Percentiles rank a stretch among this genome's conserved stretches.
Evolutionary conservation across 306 rosid genomes (phyloP).

Genomic region (Dryas drummondii): DNA sequence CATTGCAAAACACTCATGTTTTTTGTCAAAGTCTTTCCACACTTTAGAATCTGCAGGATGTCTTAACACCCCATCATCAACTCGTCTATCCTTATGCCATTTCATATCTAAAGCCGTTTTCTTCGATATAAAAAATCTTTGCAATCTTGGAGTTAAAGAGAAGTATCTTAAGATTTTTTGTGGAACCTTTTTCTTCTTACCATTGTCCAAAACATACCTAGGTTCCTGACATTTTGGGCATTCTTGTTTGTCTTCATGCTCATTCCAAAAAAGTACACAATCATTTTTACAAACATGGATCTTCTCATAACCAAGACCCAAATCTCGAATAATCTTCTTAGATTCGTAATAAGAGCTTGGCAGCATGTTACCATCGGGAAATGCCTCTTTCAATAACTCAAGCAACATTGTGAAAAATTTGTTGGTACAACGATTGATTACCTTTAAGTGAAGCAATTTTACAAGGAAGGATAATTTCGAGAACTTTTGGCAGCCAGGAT

Average conservation of each 20-base stretch:
- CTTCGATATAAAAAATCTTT: not conserved
- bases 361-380: not conserved
- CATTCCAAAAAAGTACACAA: not conserved
- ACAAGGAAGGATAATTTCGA: not conserved
- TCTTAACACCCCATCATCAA: not conserved
- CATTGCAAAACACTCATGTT: not conserved
- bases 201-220: not conserved
- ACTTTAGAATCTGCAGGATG: not conserved
- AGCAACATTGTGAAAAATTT: not conserved
- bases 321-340: not conserved
- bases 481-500: not conserved
- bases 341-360: not conserved
- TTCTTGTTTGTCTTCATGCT: not conserved
- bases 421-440: not conserved
- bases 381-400: not conserved
- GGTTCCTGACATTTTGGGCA: not conserved
- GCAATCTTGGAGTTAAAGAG: not conserved
- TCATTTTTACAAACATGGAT: not conserved
- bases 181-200: not conserved
- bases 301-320: constrained; percentile 6
- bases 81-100: not conserved
- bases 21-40: not conserved
- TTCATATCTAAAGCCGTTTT: not conserved
- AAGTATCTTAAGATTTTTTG: not conserved
- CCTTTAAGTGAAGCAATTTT: constrained; percentile 1